Conservation (phyloP, 2,329 filamentous ascomycete species). For the Hypoxylon rubiginosum region DNA sequence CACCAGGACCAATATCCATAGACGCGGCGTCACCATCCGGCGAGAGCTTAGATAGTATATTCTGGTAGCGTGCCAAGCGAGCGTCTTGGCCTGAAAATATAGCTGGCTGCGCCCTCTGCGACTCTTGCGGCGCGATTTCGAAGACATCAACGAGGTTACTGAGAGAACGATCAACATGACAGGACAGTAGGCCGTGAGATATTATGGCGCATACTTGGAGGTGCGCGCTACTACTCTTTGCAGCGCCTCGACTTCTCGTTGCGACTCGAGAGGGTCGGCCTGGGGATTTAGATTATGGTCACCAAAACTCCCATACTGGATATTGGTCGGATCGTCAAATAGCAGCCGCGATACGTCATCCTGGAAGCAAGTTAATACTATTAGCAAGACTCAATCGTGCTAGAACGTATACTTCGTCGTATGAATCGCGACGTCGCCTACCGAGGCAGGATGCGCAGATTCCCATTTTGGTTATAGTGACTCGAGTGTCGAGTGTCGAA, state of each 20-base stretch:
- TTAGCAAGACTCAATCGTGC: neutral
- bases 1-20: slow-evolving; percentile 57
- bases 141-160: slow-evolving; percentile 78
- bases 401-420: slow-evolving; percentile 65
- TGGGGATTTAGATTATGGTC: slow-evolving; percentile 67
- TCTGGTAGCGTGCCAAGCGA: slow-evolving; percentile 70
- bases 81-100: slow-evolving; percentile 66
- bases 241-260: slow-evolving; percentile 74
- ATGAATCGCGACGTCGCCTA: slow-evolving; percentile 62
- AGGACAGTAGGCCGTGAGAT: slow-evolving; percentile 3
- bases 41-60: slow-evolving; percentile 71
- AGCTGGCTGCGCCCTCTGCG: slow-evolving; percentile 49
- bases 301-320: slow-evolving; percentile 74
- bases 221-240: slow-evolving; percentile 74
- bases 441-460: slow-evolving; percentile 73
- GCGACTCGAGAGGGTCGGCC: slow-evolving; percentile 72
- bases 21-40: slow-evolving; percentile 57
- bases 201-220: slow-evolving; percentile 66
- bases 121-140: slow-evolving; percentile 70
- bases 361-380: slow-evolving; percentile 51
- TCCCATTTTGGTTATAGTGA: slow-evolving; percentile 61
- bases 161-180: slow-evolving; percentile 45
- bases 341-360: slow-evolving; percentile 70
- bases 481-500: too few species aligned
- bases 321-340: slow-evolving; percentile 70